Conservation (phyloP, 805 yeast genomes). For the Saccharomycopsis vini region DNA sequence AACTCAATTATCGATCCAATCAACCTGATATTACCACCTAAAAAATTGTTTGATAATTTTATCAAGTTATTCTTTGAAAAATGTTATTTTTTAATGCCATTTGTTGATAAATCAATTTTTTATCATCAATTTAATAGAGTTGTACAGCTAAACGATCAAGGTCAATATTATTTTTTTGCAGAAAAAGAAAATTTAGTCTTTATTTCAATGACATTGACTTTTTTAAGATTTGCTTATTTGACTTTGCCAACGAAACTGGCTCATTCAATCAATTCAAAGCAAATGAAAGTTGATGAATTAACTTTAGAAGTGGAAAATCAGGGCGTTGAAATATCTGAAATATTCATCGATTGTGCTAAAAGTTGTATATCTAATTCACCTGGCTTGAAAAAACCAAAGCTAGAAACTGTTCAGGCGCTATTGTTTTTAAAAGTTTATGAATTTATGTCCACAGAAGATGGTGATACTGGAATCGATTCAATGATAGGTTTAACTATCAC, state of each 20-base stretch:
- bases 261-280: neutral
- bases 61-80: constrained; percentile 39
- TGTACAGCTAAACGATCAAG: constrained; percentile 21
- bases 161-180: constrained; percentile 18
- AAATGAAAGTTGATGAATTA: constrained; percentile 7
- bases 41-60: constrained; percentile 31
- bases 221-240: constrained; percentile 35
- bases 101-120: constrained; percentile 39
- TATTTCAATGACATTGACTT: constrained; percentile 30
- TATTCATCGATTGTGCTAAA: constrained; percentile 31
- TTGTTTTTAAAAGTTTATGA: constrained; percentile 36
- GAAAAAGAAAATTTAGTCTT: constrained; percentile 23
- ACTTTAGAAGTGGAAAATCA: constrained; percentile 6
- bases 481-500: constrained; percentile 32
- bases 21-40: constrained; percentile 34
- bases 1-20: constrained; percentile 23
- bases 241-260: constrained; percentile 29
- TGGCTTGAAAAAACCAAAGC: constrained; percentile 32
- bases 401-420: constrained; percentile 38
- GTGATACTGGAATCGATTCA: constrained; percentile 38
- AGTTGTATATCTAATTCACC: constrained; percentile 30
- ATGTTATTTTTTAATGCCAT: constrained; percentile 38
- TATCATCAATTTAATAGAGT: constrained; percentile 31
- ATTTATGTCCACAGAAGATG: constrained; percentile 38
- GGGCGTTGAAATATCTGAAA: constrained; percentile 27